A percentile compares a stretch with the other conserved stretches of the same genome.
These are phyloP conservation scores for Penicillium rolfsii DNA, from an alignment of 2,329 filamentous ascomycete genomes.

Conservation along the genomic window DNA sequence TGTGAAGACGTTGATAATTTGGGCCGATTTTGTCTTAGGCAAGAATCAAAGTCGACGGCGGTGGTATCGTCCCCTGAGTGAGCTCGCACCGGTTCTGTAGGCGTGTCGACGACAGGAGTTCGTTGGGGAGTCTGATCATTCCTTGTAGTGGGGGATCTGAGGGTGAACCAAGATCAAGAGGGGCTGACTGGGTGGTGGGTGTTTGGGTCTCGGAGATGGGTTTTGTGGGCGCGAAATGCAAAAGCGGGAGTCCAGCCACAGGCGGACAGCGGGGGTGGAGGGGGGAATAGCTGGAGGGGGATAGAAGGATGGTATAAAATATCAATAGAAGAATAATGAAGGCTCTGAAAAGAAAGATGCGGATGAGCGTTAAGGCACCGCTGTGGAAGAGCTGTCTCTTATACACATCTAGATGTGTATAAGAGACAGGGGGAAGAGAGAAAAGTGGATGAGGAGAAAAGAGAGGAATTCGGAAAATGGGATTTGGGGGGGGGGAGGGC, in stretches of 20 bases:
- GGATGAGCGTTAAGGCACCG: constrained; percentile 28
- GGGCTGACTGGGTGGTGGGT: constrained; percentile 7
- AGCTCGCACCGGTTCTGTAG: constrained; percentile 49
- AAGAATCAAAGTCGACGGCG: constrained; percentile 31
- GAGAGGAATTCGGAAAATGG: constrained; percentile 26
- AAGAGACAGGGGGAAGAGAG: no score
- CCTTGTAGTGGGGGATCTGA: constrained; percentile 39
- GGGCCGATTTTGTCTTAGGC: constrained; percentile 31
- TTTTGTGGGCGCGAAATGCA: constrained; percentile 1
- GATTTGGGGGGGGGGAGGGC: constrained; percentile 18
- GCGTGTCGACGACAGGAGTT: constrained; percentile 45
- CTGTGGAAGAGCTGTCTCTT: constrained; percentile 23
- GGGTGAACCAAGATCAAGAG: constrained; percentile 23
- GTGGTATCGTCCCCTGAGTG: constrained; percentile 46
- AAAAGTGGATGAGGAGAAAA: constrained; percentile 27
- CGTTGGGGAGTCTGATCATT: constrained; percentile 49
- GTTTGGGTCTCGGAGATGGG: neutral
- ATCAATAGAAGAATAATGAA: constrained; percentile 17
- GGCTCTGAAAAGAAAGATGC: constrained; percentile 29
- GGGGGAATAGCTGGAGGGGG: constrained; percentile 16
- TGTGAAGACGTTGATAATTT: constrained; percentile 22
- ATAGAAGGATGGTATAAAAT: neutral
- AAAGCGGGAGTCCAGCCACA: constrained; percentile 46
- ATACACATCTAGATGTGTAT: no score
- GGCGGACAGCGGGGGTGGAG: constrained; percentile 34